These are phyloP conservation scores for Aureobasidium sp. DNA, from an alignment of 2,329 filamentous ascomycete species.

Conservation along the genomic window DNA sequence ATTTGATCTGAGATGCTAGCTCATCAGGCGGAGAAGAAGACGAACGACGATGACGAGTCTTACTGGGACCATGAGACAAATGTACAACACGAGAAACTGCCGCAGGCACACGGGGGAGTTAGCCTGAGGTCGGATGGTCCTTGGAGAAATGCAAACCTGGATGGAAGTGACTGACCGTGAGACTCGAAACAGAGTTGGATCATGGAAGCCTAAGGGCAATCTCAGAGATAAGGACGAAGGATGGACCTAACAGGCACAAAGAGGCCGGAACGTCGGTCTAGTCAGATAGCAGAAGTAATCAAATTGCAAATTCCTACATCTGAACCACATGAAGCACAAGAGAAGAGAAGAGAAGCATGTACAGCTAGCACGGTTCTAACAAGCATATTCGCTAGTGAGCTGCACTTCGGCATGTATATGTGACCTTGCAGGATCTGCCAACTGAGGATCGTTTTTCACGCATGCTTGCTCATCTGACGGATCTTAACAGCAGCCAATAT, in stretches of 20 bases:
- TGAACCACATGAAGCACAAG: neutral
- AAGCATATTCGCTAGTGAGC: neutral
- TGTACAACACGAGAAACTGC: neutral
- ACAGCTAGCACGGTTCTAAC: neutral
- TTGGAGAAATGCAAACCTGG: neutral
- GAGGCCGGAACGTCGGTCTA: neutral
- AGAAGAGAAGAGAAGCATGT: neutral
- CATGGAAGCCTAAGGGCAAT: neutral
- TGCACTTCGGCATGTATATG: no score
- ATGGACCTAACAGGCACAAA: neutral
- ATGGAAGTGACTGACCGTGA: neutral
- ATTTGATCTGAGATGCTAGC: constrained; percentile 42
- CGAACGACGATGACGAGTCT: neutral
- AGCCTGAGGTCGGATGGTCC: neutral
- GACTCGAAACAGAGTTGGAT: neutral
- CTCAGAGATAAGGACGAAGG: neutral
- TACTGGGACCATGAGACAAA: neutral
- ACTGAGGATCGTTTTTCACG: no score
- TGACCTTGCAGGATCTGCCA: no score
- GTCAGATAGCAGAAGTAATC: neutral
- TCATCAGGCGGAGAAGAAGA: accelerated
- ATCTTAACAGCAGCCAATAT: no score
- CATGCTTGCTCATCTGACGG: no score
- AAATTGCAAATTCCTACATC: neutral
- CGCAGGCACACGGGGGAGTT: no score